phyloP scores from a whole-genome alignment of 1,284 basidiomycete genomes.

The Tilletia setariae region DNA sequence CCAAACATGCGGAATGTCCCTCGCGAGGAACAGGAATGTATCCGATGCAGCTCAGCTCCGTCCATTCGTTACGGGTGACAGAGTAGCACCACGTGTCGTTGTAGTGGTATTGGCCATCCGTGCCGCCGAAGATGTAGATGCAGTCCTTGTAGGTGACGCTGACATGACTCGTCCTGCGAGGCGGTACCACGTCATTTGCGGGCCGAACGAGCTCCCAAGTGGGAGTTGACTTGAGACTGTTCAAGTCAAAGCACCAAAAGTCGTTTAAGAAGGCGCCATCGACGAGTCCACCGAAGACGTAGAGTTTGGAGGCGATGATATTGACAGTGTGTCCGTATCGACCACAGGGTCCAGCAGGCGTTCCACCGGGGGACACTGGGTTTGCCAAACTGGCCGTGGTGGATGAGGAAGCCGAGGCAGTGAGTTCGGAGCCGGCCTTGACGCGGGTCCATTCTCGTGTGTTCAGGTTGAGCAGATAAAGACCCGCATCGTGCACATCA shows the following conservation, averaged over 20 bases:
- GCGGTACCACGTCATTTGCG: conserved; percentile 65
- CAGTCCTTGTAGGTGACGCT: conserved; percentile 80
- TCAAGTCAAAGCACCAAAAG: conserved; percentile 90
- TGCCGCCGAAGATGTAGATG: conserved; percentile 88
- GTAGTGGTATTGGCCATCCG: conserved; percentile 97
- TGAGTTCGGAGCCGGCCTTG: conserved; percentile 34
- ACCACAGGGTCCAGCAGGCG: conserved; percentile 67
- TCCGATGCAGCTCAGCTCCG: conserved; percentile 91
- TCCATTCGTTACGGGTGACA: conserved; percentile 75
- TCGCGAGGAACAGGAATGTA: conserved; percentile 95
- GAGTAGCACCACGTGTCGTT: conserved; percentile 99
- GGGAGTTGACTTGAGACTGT: conserved; percentile 51
- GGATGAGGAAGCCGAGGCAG: conserved; percentile 7
- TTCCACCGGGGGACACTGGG: conserved; percentile 21
- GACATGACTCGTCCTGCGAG: conserved; percentile 87
- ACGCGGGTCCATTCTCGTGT: conserved; percentile 90
- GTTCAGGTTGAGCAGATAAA: conserved; percentile 89
- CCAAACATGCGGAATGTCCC: conserved; percentile 91
- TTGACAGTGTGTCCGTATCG: conserved; percentile 94
- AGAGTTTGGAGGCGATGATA: conserved; percentile 87
- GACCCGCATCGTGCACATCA: conserved; percentile 84
- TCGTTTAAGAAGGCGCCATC: conserved; percentile 81
- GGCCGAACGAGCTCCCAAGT: conserved; percentile 72
- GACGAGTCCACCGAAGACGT: conserved; percentile 96
- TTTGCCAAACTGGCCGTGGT: conserved; percentile 6